Percentiles rank a stretch among this genome's conserved stretches.
Evolutionary conservation across 139 green algal genomes (phyloP).

Genomic region (Medakamo hakoo): DNA sequence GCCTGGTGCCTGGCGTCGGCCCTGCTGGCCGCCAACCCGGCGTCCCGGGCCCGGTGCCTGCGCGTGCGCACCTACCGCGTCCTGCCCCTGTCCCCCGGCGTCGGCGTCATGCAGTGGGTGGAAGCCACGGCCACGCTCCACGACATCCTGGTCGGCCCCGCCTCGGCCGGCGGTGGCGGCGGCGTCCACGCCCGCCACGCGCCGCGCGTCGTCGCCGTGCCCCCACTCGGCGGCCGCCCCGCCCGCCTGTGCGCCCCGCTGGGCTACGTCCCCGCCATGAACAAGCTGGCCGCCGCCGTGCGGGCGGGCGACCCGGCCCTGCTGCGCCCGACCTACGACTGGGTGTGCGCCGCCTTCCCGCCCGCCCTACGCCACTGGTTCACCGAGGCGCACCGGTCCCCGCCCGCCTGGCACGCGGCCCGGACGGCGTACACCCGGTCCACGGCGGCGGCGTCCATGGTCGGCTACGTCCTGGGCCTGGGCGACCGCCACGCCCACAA

Average conservation of each 20-base stretch:
- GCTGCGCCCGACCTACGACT: slow-evolving; percentile 21
- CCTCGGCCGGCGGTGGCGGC: not conserved
- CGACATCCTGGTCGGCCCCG: slow-evolving; percentile 36
- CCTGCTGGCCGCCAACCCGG: slow-evolving; percentile 39
- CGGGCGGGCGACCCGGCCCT: not conserved
- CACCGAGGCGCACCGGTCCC: slow-evolving; percentile 56
- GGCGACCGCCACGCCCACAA: slow-evolving; percentile 83
- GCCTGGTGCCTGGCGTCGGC: slow-evolving; percentile 79
- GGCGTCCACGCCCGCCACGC: not conserved
- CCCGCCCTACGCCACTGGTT: slow-evolving; percentile 90
- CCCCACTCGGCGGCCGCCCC: not conserved
- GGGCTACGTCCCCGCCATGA: not conserved
- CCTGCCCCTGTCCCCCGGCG: slow-evolving; percentile 71
- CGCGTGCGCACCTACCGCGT: slow-evolving; percentile 64
- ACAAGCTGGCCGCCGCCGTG: not conserved
- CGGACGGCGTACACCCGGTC: slow-evolving; percentile 63
- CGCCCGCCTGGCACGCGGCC: slow-evolving; percentile 45
- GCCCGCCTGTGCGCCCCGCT: no score
- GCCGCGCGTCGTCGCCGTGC: not conserved
- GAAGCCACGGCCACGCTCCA: slow-evolving; percentile 58
- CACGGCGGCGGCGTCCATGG: slow-evolving; percentile 62
- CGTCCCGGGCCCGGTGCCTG: slow-evolving; percentile 36
- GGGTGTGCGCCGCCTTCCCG: slow-evolving; percentile 37
- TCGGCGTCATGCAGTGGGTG: slow-evolving; percentile 89
- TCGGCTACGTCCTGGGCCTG: slow-evolving; percentile 82